phyloP scores from a whole-genome alignment of 106 monocot genomes.

The Ottelia alismoides region DNA sequence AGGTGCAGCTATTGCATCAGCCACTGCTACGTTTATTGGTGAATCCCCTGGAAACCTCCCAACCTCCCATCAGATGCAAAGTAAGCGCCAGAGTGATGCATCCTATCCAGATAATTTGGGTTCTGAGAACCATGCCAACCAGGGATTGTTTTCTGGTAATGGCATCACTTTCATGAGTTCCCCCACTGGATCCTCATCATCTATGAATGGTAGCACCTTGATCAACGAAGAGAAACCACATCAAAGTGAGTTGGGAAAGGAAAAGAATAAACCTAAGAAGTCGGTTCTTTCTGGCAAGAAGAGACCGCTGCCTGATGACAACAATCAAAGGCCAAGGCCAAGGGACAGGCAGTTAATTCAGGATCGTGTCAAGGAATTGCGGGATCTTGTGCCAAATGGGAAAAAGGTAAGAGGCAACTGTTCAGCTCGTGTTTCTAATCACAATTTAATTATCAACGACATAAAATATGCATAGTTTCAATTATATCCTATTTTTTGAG shows the following conservation, averaged over 20 bases:
- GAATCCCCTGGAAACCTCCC: conserved; percentile 18
- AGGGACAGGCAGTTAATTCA: conserved; percentile 92
- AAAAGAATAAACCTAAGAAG: conserved; percentile 6
- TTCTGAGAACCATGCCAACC: conserved; percentile 1
- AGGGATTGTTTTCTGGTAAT: not conserved
- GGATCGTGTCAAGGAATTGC: conserved; percentile 71
- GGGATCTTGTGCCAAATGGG: conserved; percentile 73
- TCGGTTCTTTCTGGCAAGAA: conserved; percentile 12
- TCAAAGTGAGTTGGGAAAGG: not conserved
- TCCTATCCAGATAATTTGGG: conserved; percentile 13
- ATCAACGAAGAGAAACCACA: conserved; percentile 9
- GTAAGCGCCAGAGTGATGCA: conserved; percentile 16
- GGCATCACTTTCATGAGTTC: conserved; percentile 11
- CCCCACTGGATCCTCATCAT: conserved; percentile 7
- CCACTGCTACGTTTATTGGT: conserved; percentile 10
- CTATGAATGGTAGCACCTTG: conserved; percentile 14
- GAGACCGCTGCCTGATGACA: conserved; percentile 10
- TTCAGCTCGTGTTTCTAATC: not conserved
- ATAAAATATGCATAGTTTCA: not conserved
- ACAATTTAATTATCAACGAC: not conserved
- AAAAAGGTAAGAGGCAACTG: conserved; percentile 35
- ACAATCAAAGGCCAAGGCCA: conserved; percentile 38
- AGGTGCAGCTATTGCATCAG: conserved; percentile 7
- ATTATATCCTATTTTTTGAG: not conserved
- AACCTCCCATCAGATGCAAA: conserved; percentile 23